Evolutionary conservation across 306 rosid genomes (phyloP).

Genomic region (Carpinus fangiana): DNA sequence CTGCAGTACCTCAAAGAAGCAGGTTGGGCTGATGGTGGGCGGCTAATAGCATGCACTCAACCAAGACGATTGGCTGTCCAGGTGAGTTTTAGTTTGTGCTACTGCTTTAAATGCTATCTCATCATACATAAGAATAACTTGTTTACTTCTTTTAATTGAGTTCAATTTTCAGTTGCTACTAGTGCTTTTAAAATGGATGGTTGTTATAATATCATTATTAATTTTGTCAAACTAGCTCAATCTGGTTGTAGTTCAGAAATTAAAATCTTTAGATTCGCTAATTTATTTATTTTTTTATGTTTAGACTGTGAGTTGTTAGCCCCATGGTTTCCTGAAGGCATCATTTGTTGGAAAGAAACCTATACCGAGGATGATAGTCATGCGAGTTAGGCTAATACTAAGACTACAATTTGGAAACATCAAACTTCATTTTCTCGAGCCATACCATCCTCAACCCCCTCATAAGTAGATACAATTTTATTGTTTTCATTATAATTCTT

Average conservation of each 20-base stretch:
- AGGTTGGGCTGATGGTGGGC: constrained; percentile 91
- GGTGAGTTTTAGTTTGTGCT: constrained; percentile 40
- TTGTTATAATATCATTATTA: background rate
- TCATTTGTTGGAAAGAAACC: too few species aligned
- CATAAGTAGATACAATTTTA: background rate
- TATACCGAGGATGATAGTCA: too few species aligned
- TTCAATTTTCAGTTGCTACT: background rate
- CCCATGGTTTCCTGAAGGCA: too few species aligned
- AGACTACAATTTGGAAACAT: too few species aligned
- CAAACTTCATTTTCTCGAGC: too few species aligned
- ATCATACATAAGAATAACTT: background rate
- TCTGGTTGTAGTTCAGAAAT: background rate
- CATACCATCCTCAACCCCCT: too few species aligned
- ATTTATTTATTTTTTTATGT: too few species aligned
- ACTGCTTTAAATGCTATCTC: background rate
- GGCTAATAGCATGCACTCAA: constrained; percentile 87
- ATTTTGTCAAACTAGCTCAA: background rate
- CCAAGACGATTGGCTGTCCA: constrained; percentile 93
- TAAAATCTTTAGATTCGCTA: background rate
- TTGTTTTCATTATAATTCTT: background rate
- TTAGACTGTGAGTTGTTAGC: too few species aligned
- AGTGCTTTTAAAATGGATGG: background rate
- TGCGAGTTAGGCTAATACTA: too few species aligned
- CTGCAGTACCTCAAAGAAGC: constrained; percentile 81
- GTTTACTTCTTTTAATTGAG: constrained; percentile 2